phyloP scores from a whole-genome alignment of 2,329 filamentous ascomycete genomes.

The Neofusicoccum umdonicola region DNA sequence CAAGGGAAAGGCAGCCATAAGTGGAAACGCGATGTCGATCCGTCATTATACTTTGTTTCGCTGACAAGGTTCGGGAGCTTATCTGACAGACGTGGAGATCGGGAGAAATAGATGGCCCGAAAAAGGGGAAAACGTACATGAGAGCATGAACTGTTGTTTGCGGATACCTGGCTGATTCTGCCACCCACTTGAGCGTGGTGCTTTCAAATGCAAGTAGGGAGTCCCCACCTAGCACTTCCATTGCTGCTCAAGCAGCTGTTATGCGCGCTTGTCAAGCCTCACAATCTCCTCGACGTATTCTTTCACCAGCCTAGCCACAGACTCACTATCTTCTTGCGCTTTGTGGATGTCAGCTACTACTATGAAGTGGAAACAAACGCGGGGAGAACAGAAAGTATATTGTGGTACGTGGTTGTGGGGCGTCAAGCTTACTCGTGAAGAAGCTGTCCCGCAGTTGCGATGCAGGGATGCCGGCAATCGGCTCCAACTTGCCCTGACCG shows the following conservation, averaged over 20 bases:
- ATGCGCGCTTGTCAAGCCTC: background rate
- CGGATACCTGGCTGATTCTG: no score
- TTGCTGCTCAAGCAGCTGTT: background rate
- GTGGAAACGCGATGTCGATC: no score
- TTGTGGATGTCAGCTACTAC: no score
- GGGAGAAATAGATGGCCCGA: no score
- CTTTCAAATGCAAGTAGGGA: no score
- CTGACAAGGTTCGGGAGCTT: no score
- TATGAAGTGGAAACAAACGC: no score
- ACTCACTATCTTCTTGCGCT: background rate
- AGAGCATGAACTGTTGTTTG: background rate
- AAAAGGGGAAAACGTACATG: background rate
- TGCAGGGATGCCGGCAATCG: background rate
- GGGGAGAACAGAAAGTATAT: no score
- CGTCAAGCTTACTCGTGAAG: background rate
- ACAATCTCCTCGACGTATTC: constrained; percentile 1
- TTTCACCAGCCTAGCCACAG: background rate
- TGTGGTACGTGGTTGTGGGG: background rate
- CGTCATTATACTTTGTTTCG: no score
- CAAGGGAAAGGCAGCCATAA: no score
- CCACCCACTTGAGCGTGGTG: background rate
- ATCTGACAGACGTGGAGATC: no score
- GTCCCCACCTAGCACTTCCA: no score
- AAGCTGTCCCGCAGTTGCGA: background rate
- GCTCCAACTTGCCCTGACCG: background rate